phyloP scores from a whole-genome alignment of 2,329 filamentous ascomycete species.

The Scytalidium lignicola region DNA sequence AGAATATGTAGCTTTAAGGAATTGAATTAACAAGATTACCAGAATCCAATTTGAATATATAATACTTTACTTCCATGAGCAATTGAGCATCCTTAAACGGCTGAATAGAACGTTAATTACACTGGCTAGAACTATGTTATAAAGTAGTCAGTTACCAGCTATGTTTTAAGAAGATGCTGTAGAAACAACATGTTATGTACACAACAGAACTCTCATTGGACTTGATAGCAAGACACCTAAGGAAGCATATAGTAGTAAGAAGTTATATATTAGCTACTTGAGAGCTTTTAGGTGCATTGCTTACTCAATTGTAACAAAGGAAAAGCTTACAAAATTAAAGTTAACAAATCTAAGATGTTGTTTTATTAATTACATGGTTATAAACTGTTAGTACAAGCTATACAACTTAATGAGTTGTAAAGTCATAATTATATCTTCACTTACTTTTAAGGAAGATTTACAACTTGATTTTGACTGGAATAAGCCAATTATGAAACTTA shows the following conservation, averaged over 20 bases:
- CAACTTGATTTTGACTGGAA: neutral
- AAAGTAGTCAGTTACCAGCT: no score
- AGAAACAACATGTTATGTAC: conserved; percentile 1
- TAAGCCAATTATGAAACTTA: no score
- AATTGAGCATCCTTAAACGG: no score
- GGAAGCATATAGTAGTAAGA: conserved; percentile 2
- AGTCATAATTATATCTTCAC: neutral
- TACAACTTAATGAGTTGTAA: neutral
- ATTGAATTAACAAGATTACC: no score
- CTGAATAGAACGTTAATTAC: no score
- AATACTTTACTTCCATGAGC: no score
- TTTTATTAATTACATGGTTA: neutral
- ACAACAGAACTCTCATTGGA: conserved; percentile 1
- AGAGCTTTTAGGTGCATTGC: neutral
- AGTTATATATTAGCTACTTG: neutral
- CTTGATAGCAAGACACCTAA: neutral
- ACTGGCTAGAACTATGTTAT: no score
- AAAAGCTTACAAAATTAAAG: no score
- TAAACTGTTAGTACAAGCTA: neutral
- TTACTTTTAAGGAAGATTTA: neutral
- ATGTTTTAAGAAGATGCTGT: no score
- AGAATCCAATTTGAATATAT: no score
- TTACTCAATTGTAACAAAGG: neutral
- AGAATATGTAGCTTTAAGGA: no score
- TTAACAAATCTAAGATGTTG: no score